Conservation (phyloP, 257 asterid species). For the Datura wrightii region DNA sequence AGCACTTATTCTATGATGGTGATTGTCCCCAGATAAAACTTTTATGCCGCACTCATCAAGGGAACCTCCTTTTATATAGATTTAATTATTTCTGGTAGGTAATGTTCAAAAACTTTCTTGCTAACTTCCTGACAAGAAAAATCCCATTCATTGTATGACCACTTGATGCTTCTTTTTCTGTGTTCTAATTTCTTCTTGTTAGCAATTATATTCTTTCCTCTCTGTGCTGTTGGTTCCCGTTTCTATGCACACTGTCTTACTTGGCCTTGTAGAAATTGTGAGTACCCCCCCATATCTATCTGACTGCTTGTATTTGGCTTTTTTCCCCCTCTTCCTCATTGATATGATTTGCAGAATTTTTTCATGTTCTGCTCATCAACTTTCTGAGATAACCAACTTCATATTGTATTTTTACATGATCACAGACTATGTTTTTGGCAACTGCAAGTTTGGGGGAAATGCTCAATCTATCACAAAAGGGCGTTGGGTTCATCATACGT, state of each 20-base stretch:
- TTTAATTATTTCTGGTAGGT: not conserved
- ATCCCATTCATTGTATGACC: not conserved
- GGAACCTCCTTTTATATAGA: not conserved
- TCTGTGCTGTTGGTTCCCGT: not conserved
- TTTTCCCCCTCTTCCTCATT: not conserved
- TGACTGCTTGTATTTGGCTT: not conserved
- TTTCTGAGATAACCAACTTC: not conserved
- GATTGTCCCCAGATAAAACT: not conserved
- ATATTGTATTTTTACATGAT: slow-evolving; percentile 22
- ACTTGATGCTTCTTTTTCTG: not conserved
- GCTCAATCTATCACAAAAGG: slow-evolving; percentile 86
- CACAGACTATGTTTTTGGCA: slow-evolving; percentile 84
- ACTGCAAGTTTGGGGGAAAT: slow-evolving; percentile 89
- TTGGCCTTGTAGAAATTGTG: not conserved
- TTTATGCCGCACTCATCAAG: not conserved
- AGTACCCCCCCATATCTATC: not conserved
- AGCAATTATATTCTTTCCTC: not conserved
- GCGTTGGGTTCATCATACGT: slow-evolving; percentile 94
- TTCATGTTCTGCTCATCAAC: not conserved
- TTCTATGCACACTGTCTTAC: not conserved
- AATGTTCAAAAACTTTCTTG: not conserved
- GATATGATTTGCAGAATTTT: not conserved
- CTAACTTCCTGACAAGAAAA: slow-evolving; percentile 18
- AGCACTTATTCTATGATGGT: slow-evolving; percentile 5
- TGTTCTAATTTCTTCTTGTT: not conserved